Evolutionary conservation across 2,329 filamentous ascomycete species (phyloP), one percentile per base, ranked within the genome.

Genomic region (Fusarium solani-melongenae): DNA sequence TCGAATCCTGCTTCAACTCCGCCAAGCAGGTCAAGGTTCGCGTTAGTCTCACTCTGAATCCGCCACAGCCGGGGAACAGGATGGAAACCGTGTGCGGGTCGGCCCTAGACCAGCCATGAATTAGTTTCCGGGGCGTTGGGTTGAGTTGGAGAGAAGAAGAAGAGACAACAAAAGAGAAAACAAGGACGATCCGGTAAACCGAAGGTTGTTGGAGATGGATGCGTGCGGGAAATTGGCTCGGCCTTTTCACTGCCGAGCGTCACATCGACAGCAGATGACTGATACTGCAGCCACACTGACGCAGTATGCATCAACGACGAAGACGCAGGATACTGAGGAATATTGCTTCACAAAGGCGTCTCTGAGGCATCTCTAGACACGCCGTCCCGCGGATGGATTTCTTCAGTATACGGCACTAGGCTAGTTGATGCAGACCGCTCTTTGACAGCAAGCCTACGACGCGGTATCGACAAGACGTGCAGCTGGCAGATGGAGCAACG

Each of bases 341-440:
- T 51, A 27, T 34, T 63, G 58, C 33, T 66, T 49, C 44, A 49
- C 11, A 39, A 33, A 17, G 56, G 29, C 20, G 38, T 66, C 61
- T 63, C 55, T 38, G 17, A 24, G 44, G 22, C 17, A 29, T 29
- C 46, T 51, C 17, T 29, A 6, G 46, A 29, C 39, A 55, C 44
- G 59, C 59, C 44, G 60, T 62, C 62, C 71, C 46, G 34, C 44
- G 55, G 69, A 67, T 70, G 70, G 66, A 65, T 56, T 69, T 57
- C 31, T 60, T 64, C 41, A 53, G 65, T 46, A 51, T 24, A 60
- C 66, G 67, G 41, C 68, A 75, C 73, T 74, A 70, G 64, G 53
- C 55, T 73, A 51, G 63, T 76, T 70, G 66, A 76, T 63, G 74
- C 76, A 77, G 76, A 77, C 76, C 76, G 76, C 76, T 77, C 66